Percentiles rank a stretch among this genome's conserved stretches.
Conservation (phyloP, 106 monocot genomes). For the Apostasia ramifera region DNA sequence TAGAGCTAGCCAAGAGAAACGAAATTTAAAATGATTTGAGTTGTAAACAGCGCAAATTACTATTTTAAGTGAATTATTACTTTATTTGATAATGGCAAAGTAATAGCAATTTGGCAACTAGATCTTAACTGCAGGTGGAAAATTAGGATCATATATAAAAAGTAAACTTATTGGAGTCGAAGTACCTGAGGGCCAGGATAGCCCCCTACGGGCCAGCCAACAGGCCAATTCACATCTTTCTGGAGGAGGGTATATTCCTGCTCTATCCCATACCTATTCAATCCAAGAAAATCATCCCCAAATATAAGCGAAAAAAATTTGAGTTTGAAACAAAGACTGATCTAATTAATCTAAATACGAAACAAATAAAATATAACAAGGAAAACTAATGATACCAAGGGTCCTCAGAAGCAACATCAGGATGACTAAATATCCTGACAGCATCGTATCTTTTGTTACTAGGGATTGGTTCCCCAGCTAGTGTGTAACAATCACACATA, state of each 20-base stretch:
- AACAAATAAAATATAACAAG: background rate
- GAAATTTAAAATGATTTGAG: too few relatives aligned
- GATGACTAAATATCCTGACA: slow-evolving; percentile 39
- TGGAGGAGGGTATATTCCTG: slow-evolving; percentile 78
- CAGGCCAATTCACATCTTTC: slow-evolving; percentile 69
- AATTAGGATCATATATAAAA: too few relatives aligned
- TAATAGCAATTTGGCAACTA: too few relatives aligned
- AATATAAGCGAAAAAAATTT: background rate
- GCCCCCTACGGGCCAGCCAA: slow-evolving; percentile 78
- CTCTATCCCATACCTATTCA: slow-evolving; percentile 61
- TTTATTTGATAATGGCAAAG: too few relatives aligned
- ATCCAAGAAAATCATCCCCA: too few relatives aligned
- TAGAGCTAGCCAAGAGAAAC: too few relatives aligned
- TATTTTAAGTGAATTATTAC: too few relatives aligned
- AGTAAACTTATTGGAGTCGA: too few relatives aligned
- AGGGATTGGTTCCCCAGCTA: slow-evolving; percentile 46
- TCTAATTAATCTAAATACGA: too few relatives aligned
- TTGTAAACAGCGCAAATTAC: too few relatives aligned
- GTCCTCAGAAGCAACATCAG: slow-evolving; percentile 38
- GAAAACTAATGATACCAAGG: slow-evolving; percentile 23
- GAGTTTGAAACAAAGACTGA: background rate
- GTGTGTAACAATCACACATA: slow-evolving; percentile 59
- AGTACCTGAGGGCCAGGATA: slow-evolving; percentile 68
- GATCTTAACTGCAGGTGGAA: too few relatives aligned
- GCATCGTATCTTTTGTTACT: slow-evolving; percentile 49